Percentiles rank a stretch among this genome's conserved stretches.
phyloP scores from a whole-genome alignment of 306 rosid genomes.

The Cicer judaicum region DNA sequence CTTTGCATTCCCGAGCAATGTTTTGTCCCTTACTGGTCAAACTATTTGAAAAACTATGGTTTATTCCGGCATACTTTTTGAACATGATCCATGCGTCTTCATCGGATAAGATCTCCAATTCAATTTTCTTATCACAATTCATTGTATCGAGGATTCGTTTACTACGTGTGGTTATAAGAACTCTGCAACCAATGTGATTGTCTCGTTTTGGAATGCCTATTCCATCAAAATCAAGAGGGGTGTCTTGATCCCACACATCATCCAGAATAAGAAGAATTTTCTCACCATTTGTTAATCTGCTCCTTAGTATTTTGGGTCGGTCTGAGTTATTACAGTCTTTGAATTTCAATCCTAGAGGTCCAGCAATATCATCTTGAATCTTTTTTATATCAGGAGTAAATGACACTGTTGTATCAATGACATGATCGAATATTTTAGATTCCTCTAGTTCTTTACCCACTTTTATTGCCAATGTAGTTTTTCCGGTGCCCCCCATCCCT shows the following conservation, averaged over 20 bases:
- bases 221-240: neutral
- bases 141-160: neutral
- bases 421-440: neutral
- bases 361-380: neutral
- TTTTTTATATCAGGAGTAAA: neutral
- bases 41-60: neutral
- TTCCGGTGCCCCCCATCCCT: conserved; percentile 34
- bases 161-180: conserved; percentile 25
- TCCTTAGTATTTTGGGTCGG: neutral
- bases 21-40: neutral
- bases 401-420: neutral
- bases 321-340: neutral
- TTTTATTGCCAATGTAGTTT: conserved; percentile 20
- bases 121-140: neutral
- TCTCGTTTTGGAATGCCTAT: conserved; percentile 5
- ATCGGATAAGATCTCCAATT: neutral
- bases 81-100: neutral
- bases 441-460: neutral
- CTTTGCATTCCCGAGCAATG: conserved; percentile 29
- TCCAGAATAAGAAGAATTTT: conserved; percentile 32
- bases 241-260: conserved; percentile 27
- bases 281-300: neutral
- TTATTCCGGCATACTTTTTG: neutral
- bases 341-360: neutral
- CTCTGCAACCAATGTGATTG: neutral